A percentile compares a stretch with the other conserved stretches of the same genome.
These are phyloP conservation scores for Geotrichum restrictum DNA, from an alignment of 1,139 yeast species.

Conservation along the genomic window DNA sequence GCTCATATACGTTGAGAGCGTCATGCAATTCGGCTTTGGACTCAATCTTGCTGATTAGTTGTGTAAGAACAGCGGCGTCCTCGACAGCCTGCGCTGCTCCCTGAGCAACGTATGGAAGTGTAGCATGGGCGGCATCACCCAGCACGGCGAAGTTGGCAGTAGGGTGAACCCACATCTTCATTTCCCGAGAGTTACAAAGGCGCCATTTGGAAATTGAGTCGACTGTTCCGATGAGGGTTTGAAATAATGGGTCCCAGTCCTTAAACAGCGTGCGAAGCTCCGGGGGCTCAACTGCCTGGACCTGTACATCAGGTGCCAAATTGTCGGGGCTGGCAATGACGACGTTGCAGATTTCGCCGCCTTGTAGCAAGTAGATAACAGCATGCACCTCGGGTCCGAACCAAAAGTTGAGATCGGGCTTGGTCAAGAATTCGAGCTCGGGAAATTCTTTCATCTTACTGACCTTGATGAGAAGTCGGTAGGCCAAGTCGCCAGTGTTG, in stretches of 20 bases:
- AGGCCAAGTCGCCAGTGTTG: slow-evolving; percentile 33
- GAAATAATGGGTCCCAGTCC: slow-evolving; percentile 34
- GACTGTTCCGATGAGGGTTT: slow-evolving; percentile 27
- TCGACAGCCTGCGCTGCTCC: slow-evolving; percentile 46
- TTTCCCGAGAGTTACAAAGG: slow-evolving; percentile 32
- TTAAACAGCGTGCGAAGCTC: slow-evolving; percentile 32
- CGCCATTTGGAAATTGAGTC: slow-evolving; percentile 34
- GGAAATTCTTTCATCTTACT: slow-evolving; percentile 26
- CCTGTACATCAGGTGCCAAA: slow-evolving; percentile 28
- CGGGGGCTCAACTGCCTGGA: slow-evolving; percentile 27
- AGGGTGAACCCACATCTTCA: slow-evolving; percentile 29
- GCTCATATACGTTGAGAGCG: slow-evolving; percentile 27
- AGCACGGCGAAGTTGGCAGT: slow-evolving; percentile 31
- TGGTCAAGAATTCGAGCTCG: slow-evolving; percentile 27
- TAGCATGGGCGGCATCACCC: slow-evolving; percentile 44
- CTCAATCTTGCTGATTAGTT: slow-evolving; percentile 36
- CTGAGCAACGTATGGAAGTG: slow-evolving; percentile 43
- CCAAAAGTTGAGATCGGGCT: slow-evolving; percentile 35
- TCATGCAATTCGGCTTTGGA: slow-evolving; percentile 30
- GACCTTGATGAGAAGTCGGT: slow-evolving; percentile 28
- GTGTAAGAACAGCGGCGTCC: slow-evolving; percentile 36
- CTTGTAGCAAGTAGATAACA: slow-evolving; percentile 33
- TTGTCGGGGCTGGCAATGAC: slow-evolving; percentile 33
- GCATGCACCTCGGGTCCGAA: slow-evolving; percentile 36
- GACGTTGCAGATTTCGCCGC: slow-evolving; percentile 25